phyloP scores from a whole-genome alignment of 169 alveolate species.

The Plasmodium adleri region DNA sequence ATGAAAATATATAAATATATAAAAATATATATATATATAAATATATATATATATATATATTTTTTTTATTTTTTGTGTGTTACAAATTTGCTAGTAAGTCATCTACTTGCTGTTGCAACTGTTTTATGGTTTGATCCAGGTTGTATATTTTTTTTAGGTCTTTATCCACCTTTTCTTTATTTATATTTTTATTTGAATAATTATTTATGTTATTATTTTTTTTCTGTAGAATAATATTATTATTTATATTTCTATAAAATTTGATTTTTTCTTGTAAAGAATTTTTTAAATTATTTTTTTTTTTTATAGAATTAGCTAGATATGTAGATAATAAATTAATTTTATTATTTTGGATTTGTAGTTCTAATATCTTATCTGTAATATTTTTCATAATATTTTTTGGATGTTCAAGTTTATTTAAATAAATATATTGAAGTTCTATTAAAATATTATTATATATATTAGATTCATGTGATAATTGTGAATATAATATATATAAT shows the following conservation, averaged over 20 bases:
- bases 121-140: slow-evolving; percentile 33
- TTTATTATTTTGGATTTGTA: slow-evolving; percentile 36
- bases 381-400: slow-evolving; percentile 21
- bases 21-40: too few relatives aligned
- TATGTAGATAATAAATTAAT: neutral
- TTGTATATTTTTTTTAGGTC: slow-evolving; percentile 45
- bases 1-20: too few relatives aligned
- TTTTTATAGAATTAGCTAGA: slow-evolving; percentile 22
- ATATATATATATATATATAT: too few relatives aligned
- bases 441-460: slow-evolving; percentile 40
- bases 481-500: slow-evolving; percentile 55
- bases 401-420: slow-evolving; percentile 28
- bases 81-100: slow-evolving; percentile 14
- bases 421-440: slow-evolving; percentile 54
- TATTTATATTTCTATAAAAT: slow-evolving; percentile 34
- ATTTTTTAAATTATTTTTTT: slow-evolving; percentile 24
- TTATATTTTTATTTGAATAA: neutral
- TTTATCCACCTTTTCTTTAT: neutral
- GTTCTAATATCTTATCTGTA: slow-evolving; percentile 6
- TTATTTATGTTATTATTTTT: neutral
- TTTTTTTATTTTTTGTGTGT: neutral
- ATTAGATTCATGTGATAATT: slow-evolving; percentile 44
- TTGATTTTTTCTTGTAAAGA: slow-evolving; percentile 50
- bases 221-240: slow-evolving; percentile 25
- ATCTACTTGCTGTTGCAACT: slow-evolving; percentile 37